Percentiles rank a stretch among this genome's conserved stretches.
phyloP scores from a whole-genome alignment of 1,284 basidiomycete genomes.

The Tetrapyrgos nigripes region DNA sequence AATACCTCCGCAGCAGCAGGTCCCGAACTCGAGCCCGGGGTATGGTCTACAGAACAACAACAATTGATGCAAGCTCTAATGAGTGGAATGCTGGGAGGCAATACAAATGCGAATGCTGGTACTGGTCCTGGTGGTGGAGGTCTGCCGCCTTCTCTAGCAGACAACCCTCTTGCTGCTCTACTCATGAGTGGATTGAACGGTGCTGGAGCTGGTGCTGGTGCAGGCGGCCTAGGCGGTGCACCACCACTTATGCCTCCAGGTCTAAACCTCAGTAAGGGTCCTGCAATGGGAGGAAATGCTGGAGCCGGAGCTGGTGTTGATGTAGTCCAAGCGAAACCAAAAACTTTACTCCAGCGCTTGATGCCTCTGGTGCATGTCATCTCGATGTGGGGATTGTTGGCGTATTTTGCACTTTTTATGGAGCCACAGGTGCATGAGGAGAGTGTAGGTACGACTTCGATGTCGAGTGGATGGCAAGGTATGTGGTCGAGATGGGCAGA shows the following conservation, averaged over 20 bases:
- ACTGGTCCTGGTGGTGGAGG: constrained; percentile 10
- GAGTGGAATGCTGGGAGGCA: constrained; percentile 35
- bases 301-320: not conserved
- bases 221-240: constrained; percentile 2
- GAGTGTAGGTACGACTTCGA: constrained; percentile 16
- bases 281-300: constrained; percentile 6
- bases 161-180: constrained; percentile 24
- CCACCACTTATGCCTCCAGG: constrained; percentile 23
- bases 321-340: constrained; percentile 31
- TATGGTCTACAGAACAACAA: constrained; percentile 72
- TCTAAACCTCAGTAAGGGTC: constrained; percentile 1
- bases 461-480: constrained; percentile 22
- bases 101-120: not conserved
- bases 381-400: constrained; percentile 65
- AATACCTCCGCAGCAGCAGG: constrained; percentile 25
- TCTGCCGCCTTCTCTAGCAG: constrained; percentile 9
- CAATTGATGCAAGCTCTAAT: constrained; percentile 71
- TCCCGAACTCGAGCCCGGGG: constrained; percentile 52
- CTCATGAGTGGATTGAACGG: constrained; percentile 19
- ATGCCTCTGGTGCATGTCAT: constrained; percentile 70
- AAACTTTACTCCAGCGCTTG: constrained; percentile 60
- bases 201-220: not conserved
- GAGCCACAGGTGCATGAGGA: constrained; percentile 55
- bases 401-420: constrained; percentile 69
- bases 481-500: constrained; percentile 66